Evolutionary conservation across 192 early-diverging fungal species (phyloP).

Genomic region (Backusella australiensis): DNA sequence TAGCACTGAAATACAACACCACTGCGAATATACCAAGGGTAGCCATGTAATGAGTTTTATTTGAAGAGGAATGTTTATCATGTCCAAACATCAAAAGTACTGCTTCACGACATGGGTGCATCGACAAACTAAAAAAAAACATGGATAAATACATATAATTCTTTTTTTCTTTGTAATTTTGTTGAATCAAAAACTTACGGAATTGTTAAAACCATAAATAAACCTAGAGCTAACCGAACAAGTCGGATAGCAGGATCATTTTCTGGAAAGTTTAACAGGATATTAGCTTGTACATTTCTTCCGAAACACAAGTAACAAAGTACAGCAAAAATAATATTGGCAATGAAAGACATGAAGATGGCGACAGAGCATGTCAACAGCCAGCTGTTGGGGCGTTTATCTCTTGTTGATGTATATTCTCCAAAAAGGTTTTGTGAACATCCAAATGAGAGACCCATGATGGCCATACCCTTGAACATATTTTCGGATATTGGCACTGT

Average conservation of each 20-base stretch:
- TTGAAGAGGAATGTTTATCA: conserved; percentile 25
- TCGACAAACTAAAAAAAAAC: conserved; percentile 15
- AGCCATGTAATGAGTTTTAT: conserved; percentile 35
- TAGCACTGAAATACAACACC: conserved; percentile 41
- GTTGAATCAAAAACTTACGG: conserved; percentile 26
- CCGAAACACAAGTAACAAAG: conserved; percentile 64
- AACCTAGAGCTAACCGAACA: conserved; percentile 55
- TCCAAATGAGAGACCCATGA: conserved; percentile 66
- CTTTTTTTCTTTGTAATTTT: neutral
- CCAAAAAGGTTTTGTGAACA: conserved; percentile 59
- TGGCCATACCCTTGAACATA: conserved; percentile 59
- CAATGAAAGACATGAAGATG: conserved; percentile 38
- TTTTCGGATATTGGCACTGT: conserved; percentile 28
- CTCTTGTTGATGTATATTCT: conserved; percentile 42
- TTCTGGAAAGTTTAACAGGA: conserved; percentile 61
- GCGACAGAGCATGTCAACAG: conserved; percentile 45
- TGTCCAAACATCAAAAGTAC: conserved; percentile 40
- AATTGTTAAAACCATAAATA: conserved; percentile 59
- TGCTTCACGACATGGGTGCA: conserved; percentile 46
- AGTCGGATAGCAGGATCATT: conserved; percentile 56
- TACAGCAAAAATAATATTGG: conserved; percentile 58
- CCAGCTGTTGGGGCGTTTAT: conserved; percentile 47
- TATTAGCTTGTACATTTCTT: conserved; percentile 53
- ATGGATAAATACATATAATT: neutral
- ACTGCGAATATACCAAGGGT: conserved; percentile 34